These are phyloP conservation scores for Pythium rishiriense DNA, from an alignment of 352 stramenopile genomes.

Conservation along the genomic window DNA sequence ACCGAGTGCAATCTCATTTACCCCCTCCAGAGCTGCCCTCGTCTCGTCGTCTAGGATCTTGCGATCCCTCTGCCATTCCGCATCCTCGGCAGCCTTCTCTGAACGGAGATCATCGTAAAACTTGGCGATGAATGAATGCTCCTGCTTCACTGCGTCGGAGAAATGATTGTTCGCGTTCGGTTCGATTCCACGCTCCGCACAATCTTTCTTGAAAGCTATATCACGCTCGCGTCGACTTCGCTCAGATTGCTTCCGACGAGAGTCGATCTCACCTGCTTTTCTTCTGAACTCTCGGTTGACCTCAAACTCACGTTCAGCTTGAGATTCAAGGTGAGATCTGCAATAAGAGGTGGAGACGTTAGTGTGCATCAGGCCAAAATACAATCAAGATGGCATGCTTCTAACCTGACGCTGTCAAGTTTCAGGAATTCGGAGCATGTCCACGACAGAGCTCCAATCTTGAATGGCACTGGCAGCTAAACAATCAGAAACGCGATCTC, in stretches of 20 bases:
- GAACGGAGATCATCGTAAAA: constrained; percentile 37
- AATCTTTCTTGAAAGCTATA: constrained; percentile 31
- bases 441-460: constrained; percentile 35
- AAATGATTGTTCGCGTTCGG: constrained; percentile 45
- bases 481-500: background rate
- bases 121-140: constrained; percentile 34
- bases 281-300: constrained; percentile 30
- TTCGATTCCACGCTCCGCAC: constrained; percentile 36
- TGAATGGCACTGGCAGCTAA: constrained; percentile 33
- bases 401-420: constrained; percentile 33
- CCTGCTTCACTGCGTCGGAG: constrained; percentile 37
- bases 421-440: constrained; percentile 33
- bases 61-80: constrained; percentile 20
- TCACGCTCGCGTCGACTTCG: constrained; percentile 34
- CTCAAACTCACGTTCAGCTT: constrained; percentile 39
- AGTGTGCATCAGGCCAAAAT: background rate
- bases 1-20: background rate
- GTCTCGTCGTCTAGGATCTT: constrained; percentile 23
- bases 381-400: background rate
- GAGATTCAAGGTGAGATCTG: constrained; percentile 33
- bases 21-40: constrained; percentile 18
- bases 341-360: background rate
- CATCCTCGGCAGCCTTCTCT: constrained; percentile 29
- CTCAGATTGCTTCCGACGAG: constrained; percentile 26
- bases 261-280: constrained; percentile 33